These are phyloP conservation scores for Nothomitra cinnamomea DNA, from an alignment of 2,329 filamentous ascomycete species.

Conservation along the genomic window DNA sequence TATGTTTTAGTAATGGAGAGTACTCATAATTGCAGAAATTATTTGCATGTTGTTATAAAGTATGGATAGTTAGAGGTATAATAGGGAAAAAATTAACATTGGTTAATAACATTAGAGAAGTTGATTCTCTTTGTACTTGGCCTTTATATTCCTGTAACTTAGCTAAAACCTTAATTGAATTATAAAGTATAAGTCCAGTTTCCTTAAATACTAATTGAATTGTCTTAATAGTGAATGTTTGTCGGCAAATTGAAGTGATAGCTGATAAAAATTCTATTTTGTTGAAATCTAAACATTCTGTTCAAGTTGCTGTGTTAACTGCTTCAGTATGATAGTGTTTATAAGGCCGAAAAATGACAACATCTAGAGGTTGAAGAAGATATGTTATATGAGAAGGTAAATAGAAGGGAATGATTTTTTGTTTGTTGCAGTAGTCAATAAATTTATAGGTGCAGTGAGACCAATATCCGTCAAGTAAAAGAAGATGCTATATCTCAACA, in stretches of 20 bases:
- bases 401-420: conserved; percentile 6
- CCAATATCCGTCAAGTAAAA: conserved; percentile 6
- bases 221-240: conserved; percentile 7
- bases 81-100: neutral
- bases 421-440: conserved; percentile 4
- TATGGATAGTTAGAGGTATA: neutral
- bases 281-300: conserved; percentile 8
- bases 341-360: conserved; percentile 11
- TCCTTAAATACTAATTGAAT: conserved; percentile 6
- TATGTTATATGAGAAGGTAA: conserved; percentile 7
- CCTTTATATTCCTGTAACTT: neutral
- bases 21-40: neutral
- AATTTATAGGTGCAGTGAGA: conserved; percentile 7
- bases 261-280: conserved; percentile 8
- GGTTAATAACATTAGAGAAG: neutral
- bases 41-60: neutral
- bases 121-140: too few relatives aligned
- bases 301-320: conserved; percentile 7
- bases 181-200: conserved; percentile 5
- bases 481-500: neutral
- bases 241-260: conserved; percentile 3
- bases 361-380: neutral
- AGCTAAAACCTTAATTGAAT: conserved; percentile 5
- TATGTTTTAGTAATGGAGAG: neutral
- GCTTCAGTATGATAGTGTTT: conserved; percentile 11